These are phyloP conservation scores for Craterostigma plantagineum DNA, from an alignment of 257 asterid genomes.

Conservation along the genomic window DNA sequence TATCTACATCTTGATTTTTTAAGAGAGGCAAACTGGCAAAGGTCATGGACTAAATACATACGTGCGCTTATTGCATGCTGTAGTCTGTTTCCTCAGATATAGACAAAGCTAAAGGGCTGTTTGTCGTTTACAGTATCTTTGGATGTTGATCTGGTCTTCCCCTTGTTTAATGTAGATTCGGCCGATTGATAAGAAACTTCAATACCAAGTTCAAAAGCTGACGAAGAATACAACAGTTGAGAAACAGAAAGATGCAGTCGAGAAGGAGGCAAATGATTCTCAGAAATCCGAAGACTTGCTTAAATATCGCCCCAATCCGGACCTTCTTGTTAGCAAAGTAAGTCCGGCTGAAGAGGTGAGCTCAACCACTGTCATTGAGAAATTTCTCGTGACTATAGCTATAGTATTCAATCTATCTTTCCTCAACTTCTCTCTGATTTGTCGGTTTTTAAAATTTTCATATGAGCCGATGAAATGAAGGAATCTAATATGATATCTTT, in stretches of 20 bases:
- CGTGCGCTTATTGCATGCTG: too few species aligned
- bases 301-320: conserved; percentile 70
- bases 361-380: conserved; percentile 4
- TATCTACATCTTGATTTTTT: too few species aligned
- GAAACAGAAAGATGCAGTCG: conserved; percentile 18
- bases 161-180: conserved; percentile 41
- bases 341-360: conserved; percentile 28
- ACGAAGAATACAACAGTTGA: conserved; percentile 21
- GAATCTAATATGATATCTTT: too few species aligned
- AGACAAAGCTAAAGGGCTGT: too few species aligned
- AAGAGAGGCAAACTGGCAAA: too few species aligned
- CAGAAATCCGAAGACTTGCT: conserved; percentile 42
- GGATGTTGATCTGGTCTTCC: neutral
- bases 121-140: too few species aligned
- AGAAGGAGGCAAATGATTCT: conserved; percentile 22
- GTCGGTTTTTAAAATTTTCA: too few species aligned
- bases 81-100: too few species aligned
- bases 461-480: too few species aligned
- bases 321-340: conserved; percentile 31
- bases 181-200: conserved; percentile 74
- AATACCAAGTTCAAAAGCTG: conserved; percentile 70
- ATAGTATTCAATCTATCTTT: neutral
- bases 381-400: conserved; percentile 5
- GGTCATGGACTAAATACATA: too few species aligned
- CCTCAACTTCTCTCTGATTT: neutral